Evolutionary conservation across 1,284 basidiomycete genomes (phyloP).

Genomic region (Microbotryum violaceum): DNA sequence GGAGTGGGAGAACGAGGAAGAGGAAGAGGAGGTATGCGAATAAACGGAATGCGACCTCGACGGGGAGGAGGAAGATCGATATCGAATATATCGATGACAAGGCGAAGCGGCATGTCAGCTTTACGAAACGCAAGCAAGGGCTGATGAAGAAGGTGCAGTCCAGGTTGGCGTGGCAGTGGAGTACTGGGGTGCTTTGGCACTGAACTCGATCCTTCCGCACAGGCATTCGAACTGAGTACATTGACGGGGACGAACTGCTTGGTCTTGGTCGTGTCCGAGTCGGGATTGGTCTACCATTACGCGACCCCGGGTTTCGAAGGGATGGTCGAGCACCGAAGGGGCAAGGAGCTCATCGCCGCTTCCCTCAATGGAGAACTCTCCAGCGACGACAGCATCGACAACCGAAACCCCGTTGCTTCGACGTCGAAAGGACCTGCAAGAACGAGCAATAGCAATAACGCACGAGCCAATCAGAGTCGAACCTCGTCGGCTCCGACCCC

Average conservation of each 20-base stretch:
- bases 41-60: slow-evolving; percentile 27
- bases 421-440: neutral
- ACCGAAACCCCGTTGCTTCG: neutral
- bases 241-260: slow-evolving; percentile 96
- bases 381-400: neutral
- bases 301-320: slow-evolving; percentile 23
- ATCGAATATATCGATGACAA: slow-evolving; percentile 77
- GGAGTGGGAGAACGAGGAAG: neutral
- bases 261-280: slow-evolving; percentile 93
- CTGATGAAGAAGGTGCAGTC: slow-evolving; percentile 94
- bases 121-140: slow-evolving; percentile 98
- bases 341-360: slow-evolving; percentile 17
- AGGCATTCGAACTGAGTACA: slow-evolving; percentile 96
- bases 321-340: slow-evolving; percentile 14
- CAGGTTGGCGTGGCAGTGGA: slow-evolving; percentile 3
- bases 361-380: slow-evolving; percentile 20
- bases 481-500: neutral
- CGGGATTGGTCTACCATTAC: slow-evolving; percentile 63
- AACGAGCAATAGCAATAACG: too few relatives aligned
- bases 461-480: neutral
- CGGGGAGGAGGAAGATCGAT: slow-evolving; percentile 90
- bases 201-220: slow-evolving; percentile 13
- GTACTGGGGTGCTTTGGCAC: neutral
- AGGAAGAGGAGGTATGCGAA: slow-evolving; percentile 17
- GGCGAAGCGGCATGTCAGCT: slow-evolving; percentile 80